Conservation (phyloP, 2,329 filamentous ascomycete species). For the Cordyceps javanica region DNA sequence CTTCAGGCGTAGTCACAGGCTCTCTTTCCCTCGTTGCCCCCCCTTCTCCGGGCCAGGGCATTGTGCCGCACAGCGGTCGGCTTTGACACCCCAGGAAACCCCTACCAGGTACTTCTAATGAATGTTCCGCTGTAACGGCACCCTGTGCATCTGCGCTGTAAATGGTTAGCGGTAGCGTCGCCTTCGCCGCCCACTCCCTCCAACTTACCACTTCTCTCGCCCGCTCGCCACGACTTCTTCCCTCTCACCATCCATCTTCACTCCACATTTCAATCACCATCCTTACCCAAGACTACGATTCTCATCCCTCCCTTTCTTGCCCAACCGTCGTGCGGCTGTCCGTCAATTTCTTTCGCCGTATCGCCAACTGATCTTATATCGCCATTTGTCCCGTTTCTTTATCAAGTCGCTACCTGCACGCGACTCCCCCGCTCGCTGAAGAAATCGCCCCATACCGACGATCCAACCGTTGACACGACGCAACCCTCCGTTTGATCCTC, state of each 20-base stretch:
- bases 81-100: too few species aligned
- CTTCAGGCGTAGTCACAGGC: background rate
- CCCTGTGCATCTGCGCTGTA: too few species aligned
- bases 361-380: background rate
- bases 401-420: background rate
- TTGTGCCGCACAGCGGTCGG: too few species aligned
- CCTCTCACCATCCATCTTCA: constrained; percentile 10
- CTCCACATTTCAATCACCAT: constrained; percentile 12
- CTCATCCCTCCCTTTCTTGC: constrained; percentile 3
- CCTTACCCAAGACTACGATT: constrained; percentile 4
- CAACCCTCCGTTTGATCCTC: background rate
- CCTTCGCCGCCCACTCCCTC: background rate
- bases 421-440: constrained; percentile 2
- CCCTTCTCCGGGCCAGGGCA: too few species aligned
- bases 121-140: too few species aligned
- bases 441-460: constrained; percentile 8
- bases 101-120: too few species aligned
- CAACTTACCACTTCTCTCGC: background rate
- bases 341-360: background rate
- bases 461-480: constrained; percentile 3
- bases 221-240: background rate
- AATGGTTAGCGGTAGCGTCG: too few species aligned
- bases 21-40: too few species aligned
- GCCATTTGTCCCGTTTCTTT: background rate
- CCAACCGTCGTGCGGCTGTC: background rate